Conservation (phyloP, 2,329 filamentous ascomycete species). For the Penicillium sp. region DNA sequence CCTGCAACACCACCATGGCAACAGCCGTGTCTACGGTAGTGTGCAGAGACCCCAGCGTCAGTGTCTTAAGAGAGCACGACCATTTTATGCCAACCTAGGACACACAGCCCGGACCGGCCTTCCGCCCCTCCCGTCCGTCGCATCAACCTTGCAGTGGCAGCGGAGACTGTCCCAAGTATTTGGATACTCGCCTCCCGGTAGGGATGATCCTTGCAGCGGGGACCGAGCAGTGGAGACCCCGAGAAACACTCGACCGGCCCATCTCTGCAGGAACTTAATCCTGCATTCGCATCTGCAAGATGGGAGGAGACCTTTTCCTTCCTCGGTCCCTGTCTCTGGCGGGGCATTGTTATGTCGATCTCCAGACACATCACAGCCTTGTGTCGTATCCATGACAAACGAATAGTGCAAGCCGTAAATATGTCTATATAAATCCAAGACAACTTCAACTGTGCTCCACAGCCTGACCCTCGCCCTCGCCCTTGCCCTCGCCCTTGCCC, state of each 20-base stretch:
- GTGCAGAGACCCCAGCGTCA: conserved; percentile 9
- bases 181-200: conserved; percentile 3
- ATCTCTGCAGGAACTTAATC: neutral
- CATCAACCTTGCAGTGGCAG: conserved; percentile 18
- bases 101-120: conserved; percentile 8
- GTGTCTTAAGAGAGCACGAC: conserved; percentile 10
- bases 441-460: conserved; percentile 25
- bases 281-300: neutral
- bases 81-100: neutral
- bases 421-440: neutral
- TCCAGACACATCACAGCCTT: neutral
- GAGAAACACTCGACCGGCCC: neutral
- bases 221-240: conserved; percentile 7
- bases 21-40: conserved; percentile 7
- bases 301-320: neutral
- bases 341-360: neutral
- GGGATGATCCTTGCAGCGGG: conserved; percentile 11
- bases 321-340: neutral
- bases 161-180: conserved; percentile 5
- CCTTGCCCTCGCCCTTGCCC: conserved; percentile 1
- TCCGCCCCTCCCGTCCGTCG: conserved; percentile 5
- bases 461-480: neutral
- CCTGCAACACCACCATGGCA: neutral
- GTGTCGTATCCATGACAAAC: neutral
- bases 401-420: neutral